Evolutionary conservation across 1,139 yeast species (phyloP), one percentile per base, ranked within the genome.

Genomic region (Geotrichum fermentans): DNA sequence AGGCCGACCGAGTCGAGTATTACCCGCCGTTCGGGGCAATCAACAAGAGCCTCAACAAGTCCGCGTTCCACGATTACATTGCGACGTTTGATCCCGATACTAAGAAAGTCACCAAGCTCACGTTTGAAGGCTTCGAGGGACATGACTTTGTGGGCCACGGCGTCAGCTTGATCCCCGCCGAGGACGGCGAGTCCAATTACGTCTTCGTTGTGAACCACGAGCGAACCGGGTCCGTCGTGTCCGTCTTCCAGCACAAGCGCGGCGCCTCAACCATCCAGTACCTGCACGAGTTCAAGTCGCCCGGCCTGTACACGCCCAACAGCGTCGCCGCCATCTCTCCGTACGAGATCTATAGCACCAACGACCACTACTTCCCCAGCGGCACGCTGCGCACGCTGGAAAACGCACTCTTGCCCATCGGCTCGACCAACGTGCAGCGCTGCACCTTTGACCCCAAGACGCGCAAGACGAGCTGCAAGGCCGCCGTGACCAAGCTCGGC

Each of bases 141-240:
- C 34, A 42, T n/a, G 55, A 52, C 20, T 49, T 44, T 34, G 55
- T 56, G 14, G 16, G 48, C 21, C 58, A 56, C 38, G 59, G 59
- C n/a, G 32, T 54, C 20, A 38, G 42, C 33, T 24, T 56, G 24
- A 24, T 29, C 4, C 30, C 42, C 34, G 18, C 16, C 29, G 20
- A 28, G 30, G 47, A 35, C 20, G 49, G 35, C 29, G 26, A 45
- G 42, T 49, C 29, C 3, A 54, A 47, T 29, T 38, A 40, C 17
- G 30, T 55, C 22, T 53, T 45, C 39, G 41, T 51, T 16, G 53
- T 54, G 18, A 56, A 56, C 45, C 59, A 56, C 45, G 50, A 55
- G 43, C 49, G 53, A 10, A 36, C 39, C 16, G 49, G 51, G n/a
- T 45, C 54, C 11, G 47, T 53, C 21, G 45, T 56, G n/a, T 44